Percentiles rank a stretch among this genome's conserved stretches.
Conservation (phyloP, 306 rosid genomes). For the Alnus glutinosa region DNA sequence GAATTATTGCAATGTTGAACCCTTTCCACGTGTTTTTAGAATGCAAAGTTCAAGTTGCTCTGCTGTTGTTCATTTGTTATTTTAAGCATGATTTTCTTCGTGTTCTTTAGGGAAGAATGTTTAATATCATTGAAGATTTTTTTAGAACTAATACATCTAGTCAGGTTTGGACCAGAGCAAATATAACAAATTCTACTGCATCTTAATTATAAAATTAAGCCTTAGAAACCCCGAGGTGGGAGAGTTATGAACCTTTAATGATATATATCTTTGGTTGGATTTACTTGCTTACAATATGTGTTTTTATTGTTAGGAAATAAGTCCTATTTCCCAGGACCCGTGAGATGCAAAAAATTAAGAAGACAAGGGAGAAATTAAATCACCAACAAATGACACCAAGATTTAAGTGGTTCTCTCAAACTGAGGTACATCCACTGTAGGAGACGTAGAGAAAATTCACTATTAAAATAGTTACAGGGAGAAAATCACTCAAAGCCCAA, state of each 20-base stretch:
- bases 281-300: not conserved
- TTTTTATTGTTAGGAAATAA: not conserved
- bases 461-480: no score
- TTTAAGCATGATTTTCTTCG: not conserved
- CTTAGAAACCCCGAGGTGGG: conserved; percentile 54
- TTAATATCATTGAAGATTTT: not conserved
- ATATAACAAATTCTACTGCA: not conserved
- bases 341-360: no score
- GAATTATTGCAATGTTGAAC: not conserved
- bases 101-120: not conserved
- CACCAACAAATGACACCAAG: no score
- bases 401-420: no score
- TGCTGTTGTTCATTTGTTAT: not conserved
- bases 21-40: not conserved
- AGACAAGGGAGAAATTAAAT: no score
- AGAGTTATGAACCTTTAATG: conserved; percentile 15
- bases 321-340: no score
- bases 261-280: not conserved
- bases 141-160: not conserved
- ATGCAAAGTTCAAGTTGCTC: not conserved
- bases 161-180: not conserved
- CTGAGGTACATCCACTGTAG: no score
- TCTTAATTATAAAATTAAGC: not conserved
- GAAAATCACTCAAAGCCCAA: no score
- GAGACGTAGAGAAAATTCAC: no score